These are phyloP conservation scores for Cercophora scortea DNA, from an alignment of 495 filamentous ascomycete genomes.

Conservation along the genomic window DNA sequence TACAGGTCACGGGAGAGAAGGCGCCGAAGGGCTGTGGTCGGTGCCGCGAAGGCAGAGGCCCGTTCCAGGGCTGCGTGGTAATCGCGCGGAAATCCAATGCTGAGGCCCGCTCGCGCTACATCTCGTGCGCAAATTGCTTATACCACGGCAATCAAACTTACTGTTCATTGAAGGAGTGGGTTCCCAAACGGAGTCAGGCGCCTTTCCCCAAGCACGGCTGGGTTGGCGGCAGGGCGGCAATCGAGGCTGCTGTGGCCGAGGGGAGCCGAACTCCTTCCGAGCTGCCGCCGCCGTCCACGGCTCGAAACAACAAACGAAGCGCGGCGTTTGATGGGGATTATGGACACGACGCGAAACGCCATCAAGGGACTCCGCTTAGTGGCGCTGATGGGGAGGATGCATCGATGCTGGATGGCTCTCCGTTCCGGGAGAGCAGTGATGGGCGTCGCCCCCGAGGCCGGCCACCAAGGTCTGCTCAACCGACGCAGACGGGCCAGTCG, in stretches of 20 bases:
- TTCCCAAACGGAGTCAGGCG: neutral
- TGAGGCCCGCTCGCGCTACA: conserved; percentile 6
- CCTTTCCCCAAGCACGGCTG: neutral
- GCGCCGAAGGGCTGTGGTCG: conserved; percentile 6
- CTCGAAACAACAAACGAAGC: too few relatives aligned
- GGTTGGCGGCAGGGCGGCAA: neutral
- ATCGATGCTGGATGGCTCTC: neutral
- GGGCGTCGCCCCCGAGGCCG: neutral
- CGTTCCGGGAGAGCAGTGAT: neutral
- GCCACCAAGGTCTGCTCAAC: neutral
- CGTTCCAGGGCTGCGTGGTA: conserved; percentile 6
- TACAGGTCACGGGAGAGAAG: conserved; percentile 19
- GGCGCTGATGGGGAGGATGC: neutral
- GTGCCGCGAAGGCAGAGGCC: conserved; percentile 8
- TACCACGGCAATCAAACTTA: conserved; percentile 8
- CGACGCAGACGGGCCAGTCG: neutral
- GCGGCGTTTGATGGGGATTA: too few relatives aligned
- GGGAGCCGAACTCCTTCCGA: neutral
- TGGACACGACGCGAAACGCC: too few relatives aligned
- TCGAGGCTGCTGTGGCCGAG: neutral
- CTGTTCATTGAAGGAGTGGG: conserved; percentile 2
- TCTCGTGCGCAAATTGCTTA: conserved; percentile 13
- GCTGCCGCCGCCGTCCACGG: too few relatives aligned
- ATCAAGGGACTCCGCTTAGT: neutral
- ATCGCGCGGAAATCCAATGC: neutral